Evolutionary conservation across 2,329 filamentous ascomycete species (phyloP), one percentile per base, ranked within the genome.

Genomic region (Tolypocladium inflatum): DNA sequence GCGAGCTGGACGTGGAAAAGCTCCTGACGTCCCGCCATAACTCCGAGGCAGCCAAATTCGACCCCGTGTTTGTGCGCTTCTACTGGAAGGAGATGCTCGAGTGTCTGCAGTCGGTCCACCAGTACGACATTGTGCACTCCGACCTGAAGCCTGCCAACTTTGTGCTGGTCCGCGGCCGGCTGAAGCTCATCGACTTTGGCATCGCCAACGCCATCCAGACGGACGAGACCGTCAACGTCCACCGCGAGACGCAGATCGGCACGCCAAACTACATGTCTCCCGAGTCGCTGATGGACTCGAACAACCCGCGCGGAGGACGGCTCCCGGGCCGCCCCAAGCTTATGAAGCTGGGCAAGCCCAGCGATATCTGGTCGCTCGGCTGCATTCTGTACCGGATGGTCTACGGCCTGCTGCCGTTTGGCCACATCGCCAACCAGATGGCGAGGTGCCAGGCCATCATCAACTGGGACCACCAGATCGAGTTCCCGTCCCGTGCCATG

Each of bases 11-110:
- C 72, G 82, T 99, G 67, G 89, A 95, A 68, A 90, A 88, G 57
- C 85, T 97, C 57, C 81, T 99, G 63, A 87, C 86, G 41, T 83
- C 86, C 63, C 85, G 86, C 11, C 77, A 90, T 66, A 90, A 86
- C 66, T 82, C 80, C 0, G 87, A 91, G 60, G 84, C 88, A 57
- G 84, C 89, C 43, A 83, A 81, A 60, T 88, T 99, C 60, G 94
- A 99, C 69, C 82, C 90, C 2, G 89, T 88, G 56, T 97, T 97
- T 71, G 91, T 94, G 15, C 88, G 94, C n/a, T 95, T 90, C 74
- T 96, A 96, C 78, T 99, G 94, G 94, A 94, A 96, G 72, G 94
- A 99, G 74, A 99, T 99, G 94, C 86, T 99, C 21, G 91, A 96
- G 71, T 97, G 94, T 70, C 85, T 99, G 7, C 84, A 90, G 64